A percentile compares a stretch with the other conserved stretches of the same genome.
These are phyloP conservation scores for Neurospora hispaniola DNA, from an alignment of 495 filamentous ascomycete species.

Conservation along the genomic window DNA sequence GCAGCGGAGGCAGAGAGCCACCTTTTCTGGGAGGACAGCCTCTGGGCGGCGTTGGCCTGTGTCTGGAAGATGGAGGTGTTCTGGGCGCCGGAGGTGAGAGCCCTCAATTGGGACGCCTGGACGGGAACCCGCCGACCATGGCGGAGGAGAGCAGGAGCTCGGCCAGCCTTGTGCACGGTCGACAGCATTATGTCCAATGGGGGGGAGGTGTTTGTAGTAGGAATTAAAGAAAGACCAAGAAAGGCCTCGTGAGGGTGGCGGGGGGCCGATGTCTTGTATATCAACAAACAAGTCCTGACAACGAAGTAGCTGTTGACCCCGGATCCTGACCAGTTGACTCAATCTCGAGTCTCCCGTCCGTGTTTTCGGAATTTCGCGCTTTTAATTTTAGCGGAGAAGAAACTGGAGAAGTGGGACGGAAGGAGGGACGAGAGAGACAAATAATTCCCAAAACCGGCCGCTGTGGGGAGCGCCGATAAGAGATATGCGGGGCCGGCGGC, in stretches of 20 bases:
- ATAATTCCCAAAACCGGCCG: slow-evolving; percentile 11
- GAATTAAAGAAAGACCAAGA: neutral
- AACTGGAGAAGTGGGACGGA: slow-evolving; percentile 6
- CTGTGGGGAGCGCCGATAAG: slow-evolving; percentile 19
- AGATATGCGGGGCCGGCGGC: slow-evolving; percentile 7
- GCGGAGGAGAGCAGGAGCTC: slow-evolving; percentile 38
- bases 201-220: slow-evolving; percentile 2
- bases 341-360: slow-evolving; percentile 10
- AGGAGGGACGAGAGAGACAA: slow-evolving; percentile 5
- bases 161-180: slow-evolving; percentile 34
- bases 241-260: neutral
- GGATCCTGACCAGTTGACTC: slow-evolving; percentile 15
- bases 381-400: neutral
- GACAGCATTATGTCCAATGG: slow-evolving; percentile 22
- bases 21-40: slow-evolving; percentile 24
- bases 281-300: neutral
- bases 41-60: slow-evolving; percentile 14
- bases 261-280: slow-evolving; percentile 3
- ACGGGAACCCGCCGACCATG: slow-evolving; percentile 37
- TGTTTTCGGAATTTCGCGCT: slow-evolving; percentile 1
- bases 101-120: slow-evolving; percentile 20
- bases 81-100: slow-evolving; percentile 24
- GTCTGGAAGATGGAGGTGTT: slow-evolving; percentile 23
- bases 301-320: slow-evolving; percentile 6
- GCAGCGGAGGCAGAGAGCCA: slow-evolving; percentile 28